A percentile compares a stretch with the other conserved stretches of the same genome.
These are phyloP conservation scores for Aspergillus pseudoglaucus DNA, from an alignment of 2,329 filamentous ascomycete genomes.

Conservation along the genomic window DNA sequence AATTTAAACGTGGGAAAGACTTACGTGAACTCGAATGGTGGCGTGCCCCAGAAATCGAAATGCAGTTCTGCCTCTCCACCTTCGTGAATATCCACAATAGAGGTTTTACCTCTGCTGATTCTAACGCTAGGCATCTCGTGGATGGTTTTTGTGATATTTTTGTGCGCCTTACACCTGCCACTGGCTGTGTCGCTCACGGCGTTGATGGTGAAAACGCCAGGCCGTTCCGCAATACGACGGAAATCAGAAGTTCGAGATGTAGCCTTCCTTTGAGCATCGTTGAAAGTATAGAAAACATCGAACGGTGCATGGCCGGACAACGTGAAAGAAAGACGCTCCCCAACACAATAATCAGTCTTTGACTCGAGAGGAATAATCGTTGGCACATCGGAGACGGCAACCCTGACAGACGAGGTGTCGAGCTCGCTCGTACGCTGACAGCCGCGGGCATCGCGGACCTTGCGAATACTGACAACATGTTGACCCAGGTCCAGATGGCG, in stretches of 20 bases:
- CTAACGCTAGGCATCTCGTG: conserved; percentile 88
- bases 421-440: conserved; percentile 73
- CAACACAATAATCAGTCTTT: conserved; percentile 84
- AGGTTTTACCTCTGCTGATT: conserved; percentile 75
- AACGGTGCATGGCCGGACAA: conserved; percentile 88
- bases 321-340: conserved; percentile 87
- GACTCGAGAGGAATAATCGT: conserved; percentile 83
- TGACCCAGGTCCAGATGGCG: conserved; percentile 80
- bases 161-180: conserved; percentile 69
- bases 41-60: conserved; percentile 92
- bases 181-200: conserved; percentile 81
- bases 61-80: conserved; percentile 87
- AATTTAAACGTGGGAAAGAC: conserved; percentile 13
- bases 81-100: conserved; percentile 89
- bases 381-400: conserved; percentile 88
- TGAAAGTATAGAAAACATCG: conserved; percentile 86
- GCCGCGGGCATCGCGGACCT: conserved; percentile 78
- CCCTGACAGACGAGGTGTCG: conserved; percentile 70
- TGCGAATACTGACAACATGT: conserved; percentile 81
- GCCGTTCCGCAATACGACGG: conserved; percentile 84
- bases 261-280: conserved; percentile 70
- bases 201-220: conserved; percentile 82
- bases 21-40: conserved; percentile 90
- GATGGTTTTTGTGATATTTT: conserved; percentile 73
- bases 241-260: conserved; percentile 68